Conservation (phyloP, 2,329 filamentous ascomycete genomes). For the Colletotrichum sp. region DNA sequence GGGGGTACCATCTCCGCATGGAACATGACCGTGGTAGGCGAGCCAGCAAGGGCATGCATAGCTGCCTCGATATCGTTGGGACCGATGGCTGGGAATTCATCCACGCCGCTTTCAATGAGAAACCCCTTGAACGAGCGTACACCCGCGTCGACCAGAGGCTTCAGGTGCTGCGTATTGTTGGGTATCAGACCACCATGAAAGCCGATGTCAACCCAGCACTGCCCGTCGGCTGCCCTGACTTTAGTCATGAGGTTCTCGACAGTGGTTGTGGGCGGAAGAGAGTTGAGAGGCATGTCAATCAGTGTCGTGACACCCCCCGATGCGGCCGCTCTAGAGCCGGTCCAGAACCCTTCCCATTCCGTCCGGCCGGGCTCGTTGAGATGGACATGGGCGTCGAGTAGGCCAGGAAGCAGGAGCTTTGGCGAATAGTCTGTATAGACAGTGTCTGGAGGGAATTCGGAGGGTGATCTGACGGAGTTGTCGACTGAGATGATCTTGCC, state of each 20-base stretch:
- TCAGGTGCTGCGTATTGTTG: constrained; percentile 81
- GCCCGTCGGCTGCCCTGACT: constrained; percentile 78
- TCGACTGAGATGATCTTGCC: constrained; percentile 85
- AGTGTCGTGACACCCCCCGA: constrained; percentile 97
- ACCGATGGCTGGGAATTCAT: constrained; percentile 91
- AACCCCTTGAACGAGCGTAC: constrained; percentile 98
- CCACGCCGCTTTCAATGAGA: constrained; percentile 92
- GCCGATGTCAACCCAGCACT: constrained; percentile 97
- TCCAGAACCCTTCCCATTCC: constrained; percentile 98
- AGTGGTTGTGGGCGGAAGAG: constrained; percentile 94
- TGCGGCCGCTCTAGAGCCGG: constrained; percentile 89
- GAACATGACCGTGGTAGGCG: constrained; percentile 96
- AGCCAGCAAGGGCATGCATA: constrained; percentile 79
- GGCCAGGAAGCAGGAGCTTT: constrained; percentile 82
- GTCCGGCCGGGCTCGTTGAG: constrained; percentile 96
- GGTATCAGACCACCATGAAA: constrained; percentile 96
- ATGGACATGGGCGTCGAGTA: constrained; percentile 97
- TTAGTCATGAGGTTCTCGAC: constrained; percentile 83
- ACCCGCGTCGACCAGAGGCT: constrained; percentile 80
- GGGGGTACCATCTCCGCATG: constrained; percentile 97
- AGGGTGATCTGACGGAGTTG: constrained; percentile 72
- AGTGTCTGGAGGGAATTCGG: constrained; percentile 74
- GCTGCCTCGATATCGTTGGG: constrained; percentile 79
- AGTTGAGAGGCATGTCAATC: constrained; percentile 96
- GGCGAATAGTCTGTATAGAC: constrained; percentile 86